These are phyloP conservation scores for Pachyrhizus erosus DNA, from an alignment of 306 rosid genomes.

Conservation along the genomic window DNA sequence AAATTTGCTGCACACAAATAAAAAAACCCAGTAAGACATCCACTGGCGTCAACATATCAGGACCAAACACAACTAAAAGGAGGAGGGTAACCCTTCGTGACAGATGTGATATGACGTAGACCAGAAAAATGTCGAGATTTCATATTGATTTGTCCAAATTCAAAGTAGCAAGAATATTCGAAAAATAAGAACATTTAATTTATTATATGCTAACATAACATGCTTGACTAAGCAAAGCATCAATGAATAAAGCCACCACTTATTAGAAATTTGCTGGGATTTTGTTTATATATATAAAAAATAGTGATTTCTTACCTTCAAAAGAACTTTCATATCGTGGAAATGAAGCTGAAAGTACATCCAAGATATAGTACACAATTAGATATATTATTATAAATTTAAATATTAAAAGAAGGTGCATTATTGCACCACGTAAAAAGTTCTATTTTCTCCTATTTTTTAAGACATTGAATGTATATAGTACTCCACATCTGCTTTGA, in stretches of 20 bases:
- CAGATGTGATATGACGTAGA: conserved; percentile 3
- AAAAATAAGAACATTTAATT: background rate
- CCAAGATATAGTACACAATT: background rate
- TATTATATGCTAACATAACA: background rate
- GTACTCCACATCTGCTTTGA: conserved; percentile 35
- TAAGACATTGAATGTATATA: background rate
- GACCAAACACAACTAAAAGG: background rate
- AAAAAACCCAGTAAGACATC: background rate
- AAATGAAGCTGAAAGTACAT: background rate
- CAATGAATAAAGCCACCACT: background rate
- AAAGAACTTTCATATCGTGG: background rate
- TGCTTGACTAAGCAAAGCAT: background rate
- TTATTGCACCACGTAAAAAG: no score
- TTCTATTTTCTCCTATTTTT: background rate
- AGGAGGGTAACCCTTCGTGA: background rate
- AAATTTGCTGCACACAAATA: background rate
- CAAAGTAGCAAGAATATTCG: conserved; percentile 11
- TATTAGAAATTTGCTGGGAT: no score
- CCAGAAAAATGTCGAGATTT: background rate
- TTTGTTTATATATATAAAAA: no score
- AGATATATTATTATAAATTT: background rate
- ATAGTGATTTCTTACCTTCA: background rate
- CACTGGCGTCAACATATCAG: background rate
- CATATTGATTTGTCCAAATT: background rate
- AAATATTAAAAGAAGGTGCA: no score